phyloP scores from a whole-genome alignment of 179 eudicot genomes.

The Pouteria campechiana region DNA sequence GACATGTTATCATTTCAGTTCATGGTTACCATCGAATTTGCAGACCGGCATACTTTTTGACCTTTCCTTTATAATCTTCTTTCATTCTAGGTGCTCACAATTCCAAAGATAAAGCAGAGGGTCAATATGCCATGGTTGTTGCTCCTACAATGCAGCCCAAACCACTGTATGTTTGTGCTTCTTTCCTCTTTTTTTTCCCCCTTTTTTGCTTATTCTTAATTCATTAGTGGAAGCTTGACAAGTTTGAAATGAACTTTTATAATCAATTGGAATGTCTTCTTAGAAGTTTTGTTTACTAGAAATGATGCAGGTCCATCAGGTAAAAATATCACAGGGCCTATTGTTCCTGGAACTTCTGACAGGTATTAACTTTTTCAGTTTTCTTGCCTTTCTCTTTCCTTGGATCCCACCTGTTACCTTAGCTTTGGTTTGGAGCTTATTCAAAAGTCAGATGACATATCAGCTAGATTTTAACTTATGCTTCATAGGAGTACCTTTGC shows the following conservation, averaged over 20 bases:
- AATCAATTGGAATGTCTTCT: constrained; percentile 2
- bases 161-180: constrained; percentile 29
- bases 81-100: constrained; percentile 64
- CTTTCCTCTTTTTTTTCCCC: not conserved
- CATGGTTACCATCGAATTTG: no score
- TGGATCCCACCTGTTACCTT: no score
- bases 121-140: constrained; percentile 44
- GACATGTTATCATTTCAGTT: no score
- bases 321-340: constrained; percentile 46
- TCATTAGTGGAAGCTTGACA: no score
- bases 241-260: not conserved
- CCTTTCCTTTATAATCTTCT: no score
- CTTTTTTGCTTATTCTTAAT: not conserved
- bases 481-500: no score
- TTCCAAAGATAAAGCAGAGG: constrained; percentile 36
- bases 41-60: no score
- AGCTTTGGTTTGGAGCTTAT: no score
- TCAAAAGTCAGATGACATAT: no score
- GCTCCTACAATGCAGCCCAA: constrained; percentile 54
- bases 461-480: no score
- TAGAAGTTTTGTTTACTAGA: constrained; percentile 26
- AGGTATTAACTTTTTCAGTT: constrained; percentile 27
- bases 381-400: not conserved
- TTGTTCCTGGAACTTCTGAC: constrained; percentile 50
- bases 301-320: constrained; percentile 52